Evolutionary conservation across 371 early-diverging fungal genomes (phyloP).

Genomic region (Mucor plumbeus): DNA sequence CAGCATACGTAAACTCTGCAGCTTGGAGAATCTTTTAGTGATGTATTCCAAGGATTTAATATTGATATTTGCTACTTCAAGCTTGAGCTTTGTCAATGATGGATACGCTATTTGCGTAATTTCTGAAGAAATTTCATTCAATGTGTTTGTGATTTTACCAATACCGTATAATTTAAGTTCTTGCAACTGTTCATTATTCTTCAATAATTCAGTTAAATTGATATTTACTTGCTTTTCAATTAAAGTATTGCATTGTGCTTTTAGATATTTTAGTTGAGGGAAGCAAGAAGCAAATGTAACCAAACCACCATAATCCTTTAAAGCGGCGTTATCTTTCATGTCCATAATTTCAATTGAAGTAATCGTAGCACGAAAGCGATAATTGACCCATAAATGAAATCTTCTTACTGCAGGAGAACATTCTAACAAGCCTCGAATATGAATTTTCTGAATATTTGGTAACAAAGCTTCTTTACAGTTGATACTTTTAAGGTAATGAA

Average conservation of each 20-base stretch:
- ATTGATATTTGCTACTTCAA: not conserved
- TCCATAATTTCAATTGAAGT: conserved; percentile 7
- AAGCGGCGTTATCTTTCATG: conserved; percentile 6
- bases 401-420: conserved; percentile 11
- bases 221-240: not conserved
- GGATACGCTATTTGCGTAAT: not conserved
- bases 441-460: conserved; percentile 13
- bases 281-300: not conserved
- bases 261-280: conserved; percentile 12
- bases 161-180: conserved; percentile 9
- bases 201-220: not conserved
- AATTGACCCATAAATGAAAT: conserved; percentile 16
- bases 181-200: not conserved
- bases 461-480: not conserved
- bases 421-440: not conserved
- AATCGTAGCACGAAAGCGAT: conserved; percentile 13
- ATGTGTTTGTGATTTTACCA: conserved; percentile 1
- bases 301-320: conserved; percentile 13
- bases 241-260: not conserved
- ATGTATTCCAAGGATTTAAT: conserved; percentile 9
- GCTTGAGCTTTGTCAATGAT: conserved; percentile 6
- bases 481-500: conserved; percentile 9
- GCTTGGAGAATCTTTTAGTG: not conserved
- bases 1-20: not conserved
- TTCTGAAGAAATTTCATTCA: not conserved